Base-by-base conservation (phyloP, 495 filamentous ascomycete genomes). In the Penicillium cosmopolitanum region DNA sequence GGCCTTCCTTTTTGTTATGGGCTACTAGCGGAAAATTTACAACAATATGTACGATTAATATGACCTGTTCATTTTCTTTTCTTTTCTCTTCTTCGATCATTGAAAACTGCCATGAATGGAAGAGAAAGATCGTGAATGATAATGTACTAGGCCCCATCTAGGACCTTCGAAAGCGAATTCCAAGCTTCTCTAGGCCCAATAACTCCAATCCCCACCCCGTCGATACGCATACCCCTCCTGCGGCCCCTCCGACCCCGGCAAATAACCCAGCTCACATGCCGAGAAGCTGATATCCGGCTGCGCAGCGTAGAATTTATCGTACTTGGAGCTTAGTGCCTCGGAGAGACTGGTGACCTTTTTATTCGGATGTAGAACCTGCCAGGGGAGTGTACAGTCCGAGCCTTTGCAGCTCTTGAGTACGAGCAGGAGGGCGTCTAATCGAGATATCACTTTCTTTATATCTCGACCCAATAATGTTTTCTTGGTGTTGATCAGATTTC, bases 371-470 rank as follows among this genome's bases (percentile, higher is more conserved):
- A 87, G 70, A 0, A 71, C 71, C 15, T 66, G 57, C 84, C 84
- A 87, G 1, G 84, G 84, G 1, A 74, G 50, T 0, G 72, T 65
- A 59, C 84, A 86, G 6, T 73, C 72, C 40, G 66, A 55, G 21
- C 69, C 75, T 61, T 82, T 80, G 70, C 84, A 87, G 3, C 80
- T 80, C 66, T 87, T 87, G 50, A 85, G 70, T 15, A 86, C 81
- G 16, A 86, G 72, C 8, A 86, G 72, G 9, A 86, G 67, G 1
- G 84, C 72, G 60, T 87, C 83, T 0, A 86, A 64, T 5, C 84
- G 79, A 9, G 70, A 55, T 6, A 77, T 57, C 0, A 85, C 69
- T 35, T 78, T 73, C 4, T 63, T 44, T 1, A 84, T 58, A 8
- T 70, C 62, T 7, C 71, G 60, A 38, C 36, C 36, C 0, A 38